Percentiles rank a stretch among this genome's conserved stretches.
phyloP scores from a whole-genome alignment of 2,329 filamentous ascomycete genomes.

The Sarocladium kiliense region DNA sequence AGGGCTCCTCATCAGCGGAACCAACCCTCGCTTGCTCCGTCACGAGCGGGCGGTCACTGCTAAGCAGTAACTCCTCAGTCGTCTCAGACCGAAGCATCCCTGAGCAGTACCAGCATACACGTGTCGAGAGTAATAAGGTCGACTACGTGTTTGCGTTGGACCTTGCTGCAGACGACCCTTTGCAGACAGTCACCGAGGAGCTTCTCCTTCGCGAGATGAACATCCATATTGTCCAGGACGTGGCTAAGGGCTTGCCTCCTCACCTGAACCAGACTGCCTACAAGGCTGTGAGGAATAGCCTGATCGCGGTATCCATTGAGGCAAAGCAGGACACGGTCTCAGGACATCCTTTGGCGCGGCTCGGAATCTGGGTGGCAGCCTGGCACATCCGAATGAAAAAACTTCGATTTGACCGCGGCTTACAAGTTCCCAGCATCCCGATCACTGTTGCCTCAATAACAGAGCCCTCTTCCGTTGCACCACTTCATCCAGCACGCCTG shows the following conservation, averaged over 20 bases:
- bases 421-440: neutral
- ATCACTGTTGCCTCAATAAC: neutral
- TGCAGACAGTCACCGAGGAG: neutral
- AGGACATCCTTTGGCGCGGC: neutral
- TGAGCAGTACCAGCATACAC: neutral
- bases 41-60: no score
- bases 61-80: no score
- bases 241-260: neutral
- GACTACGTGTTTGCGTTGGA: neutral
- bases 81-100: neutral
- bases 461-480: neutral
- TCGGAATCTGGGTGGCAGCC: neutral
- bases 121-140: neutral
- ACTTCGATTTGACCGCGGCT: neutral
- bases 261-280: neutral
- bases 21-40: no score
- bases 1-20: no score
- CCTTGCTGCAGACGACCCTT: neutral
- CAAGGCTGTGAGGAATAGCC: neutral
- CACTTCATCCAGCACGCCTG: neutral
- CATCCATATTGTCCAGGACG: neutral
- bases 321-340: neutral
- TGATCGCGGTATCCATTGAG: neutral
- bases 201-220: neutral
- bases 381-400: neutral